A percentile compares a stretch with the other conserved stretches of the same genome.
These are phyloP conservation scores for Tritrichomonas musculus DNA, from an alignment of 208 protist species.

Conservation along the genomic window DNA sequence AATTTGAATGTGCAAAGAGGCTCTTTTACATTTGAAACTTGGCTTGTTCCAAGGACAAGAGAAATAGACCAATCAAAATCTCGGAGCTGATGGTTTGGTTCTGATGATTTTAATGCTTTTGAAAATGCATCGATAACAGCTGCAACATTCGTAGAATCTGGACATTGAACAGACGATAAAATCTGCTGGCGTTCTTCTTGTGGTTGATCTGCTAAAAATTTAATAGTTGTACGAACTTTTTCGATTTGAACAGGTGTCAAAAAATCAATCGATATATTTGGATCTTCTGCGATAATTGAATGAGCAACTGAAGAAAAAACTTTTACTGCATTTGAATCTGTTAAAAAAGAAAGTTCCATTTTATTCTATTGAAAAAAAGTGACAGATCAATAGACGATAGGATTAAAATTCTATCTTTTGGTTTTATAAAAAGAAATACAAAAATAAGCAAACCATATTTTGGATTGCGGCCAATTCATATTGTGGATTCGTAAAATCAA, in stretches of 20 bases:
- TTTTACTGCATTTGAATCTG: too few species aligned
- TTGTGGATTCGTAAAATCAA: too few species aligned
- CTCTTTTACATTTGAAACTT: conserved; percentile 20
- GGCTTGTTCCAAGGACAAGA: conserved; percentile 2
- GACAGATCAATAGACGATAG: too few species aligned
- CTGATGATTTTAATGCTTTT: background rate
- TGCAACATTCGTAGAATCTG: background rate
- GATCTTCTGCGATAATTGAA: too few species aligned
- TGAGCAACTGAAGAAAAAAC: too few species aligned
- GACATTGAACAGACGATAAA: background rate
- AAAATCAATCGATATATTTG: too few species aligned
- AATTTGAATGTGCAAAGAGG: background rate
- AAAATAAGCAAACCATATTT: too few species aligned
- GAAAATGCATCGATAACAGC: background rate
- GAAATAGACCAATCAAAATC: conserved; percentile 29
- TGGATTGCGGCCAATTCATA: too few species aligned
- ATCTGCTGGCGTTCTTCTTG: background rate
- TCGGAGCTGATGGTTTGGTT: background rate
- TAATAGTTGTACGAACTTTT: background rate
- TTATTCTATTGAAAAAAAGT: too few species aligned
- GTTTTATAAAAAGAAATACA: too few species aligned
- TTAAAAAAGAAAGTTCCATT: too few species aligned
- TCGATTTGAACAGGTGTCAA: background rate
- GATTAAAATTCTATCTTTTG: too few species aligned
- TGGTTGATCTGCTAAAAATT: background rate